Evolutionary conservation across 352 stramenopile genomes (phyloP).

Genomic region (Hyaloperonospora arabidopsidis): DNA sequence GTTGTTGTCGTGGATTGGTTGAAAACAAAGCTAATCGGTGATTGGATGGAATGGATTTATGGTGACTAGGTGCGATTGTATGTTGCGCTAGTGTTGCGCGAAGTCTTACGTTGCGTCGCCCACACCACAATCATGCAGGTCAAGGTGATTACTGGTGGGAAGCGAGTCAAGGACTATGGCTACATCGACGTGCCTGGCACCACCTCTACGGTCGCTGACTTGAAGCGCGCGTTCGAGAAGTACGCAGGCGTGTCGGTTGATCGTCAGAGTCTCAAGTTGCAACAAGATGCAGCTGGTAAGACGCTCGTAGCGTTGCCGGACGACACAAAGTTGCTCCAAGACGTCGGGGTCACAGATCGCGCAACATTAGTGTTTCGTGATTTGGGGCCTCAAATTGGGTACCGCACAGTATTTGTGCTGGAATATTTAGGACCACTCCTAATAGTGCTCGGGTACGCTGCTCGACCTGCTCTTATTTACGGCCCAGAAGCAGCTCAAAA

Average conservation of each 20-base stretch:
- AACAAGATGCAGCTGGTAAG: constrained; percentile 7
- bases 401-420: constrained; percentile 81
- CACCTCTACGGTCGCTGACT: constrained; percentile 33
- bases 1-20: constrained; percentile 4
- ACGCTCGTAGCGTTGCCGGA: constrained; percentile 38
- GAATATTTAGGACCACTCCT: constrained; percentile 83
- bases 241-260: constrained; percentile 39
- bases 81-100: not conserved
- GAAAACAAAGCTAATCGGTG: not conserved
- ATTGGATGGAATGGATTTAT: constrained; percentile 15
- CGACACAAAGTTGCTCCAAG: constrained; percentile 45
- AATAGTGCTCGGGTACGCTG: constrained; percentile 75
- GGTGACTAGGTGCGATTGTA: no score
- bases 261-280: constrained; percentile 61
- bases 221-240: constrained; percentile 59
- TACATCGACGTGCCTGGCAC: constrained; percentile 28
- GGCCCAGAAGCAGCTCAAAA: constrained; percentile 32
- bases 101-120: constrained; percentile 3
- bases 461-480: constrained; percentile 67
- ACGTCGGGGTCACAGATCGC: constrained; percentile 47
- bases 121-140: constrained; percentile 39
- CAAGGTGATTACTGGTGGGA: constrained; percentile 50
- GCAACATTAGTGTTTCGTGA: constrained; percentile 67
- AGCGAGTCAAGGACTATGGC: constrained; percentile 50
- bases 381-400: constrained; percentile 81